Conservation (phyloP, 108 stramenopile genomes). For the Nitzschia sp. region DNA sequence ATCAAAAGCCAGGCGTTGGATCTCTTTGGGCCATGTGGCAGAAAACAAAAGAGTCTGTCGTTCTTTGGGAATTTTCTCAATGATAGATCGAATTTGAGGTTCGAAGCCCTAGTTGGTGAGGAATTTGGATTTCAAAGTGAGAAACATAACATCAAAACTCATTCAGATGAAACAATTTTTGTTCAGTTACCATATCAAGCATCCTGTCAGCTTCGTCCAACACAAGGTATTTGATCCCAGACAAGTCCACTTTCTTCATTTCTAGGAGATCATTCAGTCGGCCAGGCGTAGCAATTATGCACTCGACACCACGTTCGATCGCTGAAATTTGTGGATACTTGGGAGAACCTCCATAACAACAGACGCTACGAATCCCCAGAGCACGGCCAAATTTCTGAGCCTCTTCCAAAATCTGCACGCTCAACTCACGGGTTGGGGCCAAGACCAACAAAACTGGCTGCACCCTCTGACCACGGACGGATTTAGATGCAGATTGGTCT, state of each 20-base stretch:
- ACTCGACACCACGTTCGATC: constrained; percentile 84
- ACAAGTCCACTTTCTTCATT: constrained; percentile 88
- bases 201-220: constrained; percentile 93
- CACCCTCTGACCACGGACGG: constrained; percentile 26
- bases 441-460: constrained; percentile 82
- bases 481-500: constrained; percentile 38
- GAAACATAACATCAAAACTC: background rate
- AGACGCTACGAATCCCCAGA: constrained; percentile 91
- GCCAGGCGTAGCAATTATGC: constrained; percentile 97
- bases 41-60: constrained; percentile 97
- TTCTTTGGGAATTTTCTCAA: constrained; percentile 80
- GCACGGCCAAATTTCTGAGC: constrained; percentile 93
- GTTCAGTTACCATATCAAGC: constrained; percentile 44
- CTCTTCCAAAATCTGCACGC: constrained; percentile 97
- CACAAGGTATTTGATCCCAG: constrained; percentile 88
- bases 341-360: constrained; percentile 96
- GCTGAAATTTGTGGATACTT: constrained; percentile 92
- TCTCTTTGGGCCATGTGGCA: constrained; percentile 98
- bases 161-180: too few relatives aligned
- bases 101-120: constrained; percentile 91
- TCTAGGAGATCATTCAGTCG: constrained; percentile 97
- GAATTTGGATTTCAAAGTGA: constrained; percentile 88
- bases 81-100: constrained; percentile 98
- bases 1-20: constrained; percentile 94
- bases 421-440: constrained; percentile 98